Evolutionary conservation across 208 protist species (phyloP).

Genomic region (Trypanosomatidae sp.): DNA sequence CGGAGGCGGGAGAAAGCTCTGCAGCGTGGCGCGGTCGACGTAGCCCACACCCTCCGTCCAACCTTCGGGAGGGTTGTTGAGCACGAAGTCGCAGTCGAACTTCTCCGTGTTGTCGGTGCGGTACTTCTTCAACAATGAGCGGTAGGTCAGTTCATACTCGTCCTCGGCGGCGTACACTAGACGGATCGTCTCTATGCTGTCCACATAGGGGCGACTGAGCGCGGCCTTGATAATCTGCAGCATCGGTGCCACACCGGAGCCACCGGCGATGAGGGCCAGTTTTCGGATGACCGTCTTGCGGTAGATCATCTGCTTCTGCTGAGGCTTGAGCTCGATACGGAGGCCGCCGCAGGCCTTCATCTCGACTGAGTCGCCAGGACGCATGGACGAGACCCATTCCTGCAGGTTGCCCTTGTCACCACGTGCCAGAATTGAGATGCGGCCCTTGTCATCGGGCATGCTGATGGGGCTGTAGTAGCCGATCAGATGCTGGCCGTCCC

Average conservation of each 20-base stretch:
- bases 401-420: conserved; percentile 51
- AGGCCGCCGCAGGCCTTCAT: conserved; percentile 73
- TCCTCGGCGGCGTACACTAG: conserved; percentile 77
- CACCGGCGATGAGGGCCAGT: conserved; percentile 71
- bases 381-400: conserved; percentile 60
- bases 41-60: conserved; percentile 73
- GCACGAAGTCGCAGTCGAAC: conserved; percentile 61
- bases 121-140: conserved; percentile 38
- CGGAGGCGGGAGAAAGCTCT: conserved; percentile 41
- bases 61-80: conserved; percentile 61
- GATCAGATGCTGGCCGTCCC: conserved; percentile 52
- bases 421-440: conserved; percentile 62
- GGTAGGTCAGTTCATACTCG: conserved; percentile 65
- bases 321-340: conserved; percentile 48
- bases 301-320: conserved; percentile 56
- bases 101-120: conserved; percentile 45
- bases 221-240: conserved; percentile 90
- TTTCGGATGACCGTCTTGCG: conserved; percentile 55
- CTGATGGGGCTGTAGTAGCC: conserved; percentile 81
- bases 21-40: conserved; percentile 47
- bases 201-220: conserved; percentile 60
- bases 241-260: conserved; percentile 92
- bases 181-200: conserved; percentile 49
- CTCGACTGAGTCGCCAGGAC: conserved; percentile 72
- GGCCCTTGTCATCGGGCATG: conserved; percentile 62